Conservation (phyloP, 1,139 yeast species). For the Blastobotrys arbuscula region DNA sequence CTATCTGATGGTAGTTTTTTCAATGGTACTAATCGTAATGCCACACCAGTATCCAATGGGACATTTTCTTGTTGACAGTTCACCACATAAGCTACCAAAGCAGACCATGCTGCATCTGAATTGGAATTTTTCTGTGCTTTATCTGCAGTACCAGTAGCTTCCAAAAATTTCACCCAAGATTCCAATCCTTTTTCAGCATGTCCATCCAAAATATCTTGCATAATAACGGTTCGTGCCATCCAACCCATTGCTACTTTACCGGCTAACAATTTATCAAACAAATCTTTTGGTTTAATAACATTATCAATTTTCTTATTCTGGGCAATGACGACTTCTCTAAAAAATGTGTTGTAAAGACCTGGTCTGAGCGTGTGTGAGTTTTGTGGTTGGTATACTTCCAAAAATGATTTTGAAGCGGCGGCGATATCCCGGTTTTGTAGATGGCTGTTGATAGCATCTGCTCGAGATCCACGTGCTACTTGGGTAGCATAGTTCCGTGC, state of each 20-base stretch:
- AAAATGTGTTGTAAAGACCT: constrained; percentile 3
- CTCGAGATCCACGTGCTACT: neutral
- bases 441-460: neutral
- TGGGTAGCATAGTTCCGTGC: neutral
- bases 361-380: constrained; percentile 1
- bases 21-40: constrained; percentile 31
- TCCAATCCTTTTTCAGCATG: constrained; percentile 30
- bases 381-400: constrained; percentile 8
- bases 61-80: constrained; percentile 21
- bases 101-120: constrained; percentile 28
- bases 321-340: constrained; percentile 8
- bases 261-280: constrained; percentile 20
- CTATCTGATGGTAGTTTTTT: constrained; percentile 25
- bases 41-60: constrained; percentile 25
- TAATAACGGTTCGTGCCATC: constrained; percentile 27
- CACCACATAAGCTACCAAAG: constrained; percentile 28
- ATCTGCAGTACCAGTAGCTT: constrained; percentile 24
- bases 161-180: constrained; percentile 34
- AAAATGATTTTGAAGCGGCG: constrained; percentile 9
- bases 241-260: constrained; percentile 25
- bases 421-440: constrained; percentile 4
- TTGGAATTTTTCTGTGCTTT: constrained; percentile 24
- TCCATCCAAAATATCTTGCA: constrained; percentile 24
- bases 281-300: constrained; percentile 13
- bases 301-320: neutral